Base-by-base conservation (phyloP, 352 stramenopile genomes). In the Phytophthora rubi region DNA sequence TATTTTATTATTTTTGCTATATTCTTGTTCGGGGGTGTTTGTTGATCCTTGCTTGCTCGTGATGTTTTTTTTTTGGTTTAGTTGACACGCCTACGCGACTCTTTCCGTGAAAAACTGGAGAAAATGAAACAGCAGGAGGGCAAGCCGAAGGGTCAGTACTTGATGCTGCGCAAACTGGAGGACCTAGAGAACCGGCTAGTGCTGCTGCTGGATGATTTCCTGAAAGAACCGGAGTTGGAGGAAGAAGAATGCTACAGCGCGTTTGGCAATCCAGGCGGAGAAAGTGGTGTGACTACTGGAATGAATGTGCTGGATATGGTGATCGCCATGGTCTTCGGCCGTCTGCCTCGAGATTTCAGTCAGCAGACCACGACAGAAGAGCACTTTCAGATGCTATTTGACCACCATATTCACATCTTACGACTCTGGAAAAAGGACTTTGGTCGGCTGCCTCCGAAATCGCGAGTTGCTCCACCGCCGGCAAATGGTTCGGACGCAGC, bases 221-320 rank as follows among this genome's bases (percentile, higher is more conserved):
- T 96, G 6, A 55, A 76, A 51, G 83, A 92, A 7, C 80, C 84
- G 0, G 83, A 87, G 51, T 72, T 93, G 18, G 65, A 80, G 21
- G 77, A 83, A 56, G 65, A 71, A 62, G 81, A 86, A 58, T 82
- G 79, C 59, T 77, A 75, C 42, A 73, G 78, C 10, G 79, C 82
- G 15, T 85, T 86, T 73, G 75, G 69, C 42, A 60, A 62, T 21
- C 59, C 52, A 4, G 62, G 62, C 1, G 63, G 63, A 32, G 55
- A 75, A 61, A 55, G 57, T 42, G 73, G 73, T 0, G 65, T 76
- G 13, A 70, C 66, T 44, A 68, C 71, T 10, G 67, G 68, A n/a
- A 89, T 90, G 83, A 95, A 93, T 63, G 86, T 96, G 47, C 67
- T 96, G 45, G 89, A 96, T 59, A 96, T 95, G 87, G 80, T 96